Base-by-base conservation (phyloP, 345 rosid species). In the Boechera divaricarpa region DNA sequence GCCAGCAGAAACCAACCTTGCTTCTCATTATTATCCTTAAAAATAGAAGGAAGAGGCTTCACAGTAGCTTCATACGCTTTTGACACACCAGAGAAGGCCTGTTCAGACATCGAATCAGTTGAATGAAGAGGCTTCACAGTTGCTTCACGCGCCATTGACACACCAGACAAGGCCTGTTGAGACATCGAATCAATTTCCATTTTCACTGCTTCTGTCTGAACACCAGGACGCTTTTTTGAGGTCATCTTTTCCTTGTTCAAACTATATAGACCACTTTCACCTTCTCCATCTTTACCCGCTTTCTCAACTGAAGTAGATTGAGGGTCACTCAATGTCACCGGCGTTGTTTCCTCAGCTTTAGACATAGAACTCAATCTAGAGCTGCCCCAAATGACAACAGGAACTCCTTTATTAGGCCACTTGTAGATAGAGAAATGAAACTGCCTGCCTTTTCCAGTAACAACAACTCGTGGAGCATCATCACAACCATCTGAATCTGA, bases 341-440 rank as follows among this genome's bases (percentile, higher is more conserved):
- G 47, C 15, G 18, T 12, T 6, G 29, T n/a, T 31, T 66, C 81
- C 0, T 32, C 69, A 33, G 80, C 56, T 67, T 77, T 84, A 48
- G 72, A 76, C 80, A 79, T 83, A 65, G 80, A 86, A 69, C 78
- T 83, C 47, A 26, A 71, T 65, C 83, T 88, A 45, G 80, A 82
- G 67, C 75, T 82, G 12, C 85, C 82, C 79, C 85, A 82, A 16
- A 77, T 72, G 56, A 36, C 69, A 33, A 85, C n/a, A 10, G 92
- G 92, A 21, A 83, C 78, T 55, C 93, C 92, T 60, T 87, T 85
- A 82, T 88, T 84, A 55, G 90, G 95, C 98, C 98, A 94, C 81
- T 88, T 94, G 83, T 88, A 94, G 52, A 94, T 92, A 1, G 98
- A 94, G 84, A 94, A 90, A 81, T 90, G 97, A 83, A 90, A 92